These are phyloP conservation scores for Chalciporus sp. DNA, from an alignment of 1,284 basidiomycete species.

Conservation along the genomic window DNA sequence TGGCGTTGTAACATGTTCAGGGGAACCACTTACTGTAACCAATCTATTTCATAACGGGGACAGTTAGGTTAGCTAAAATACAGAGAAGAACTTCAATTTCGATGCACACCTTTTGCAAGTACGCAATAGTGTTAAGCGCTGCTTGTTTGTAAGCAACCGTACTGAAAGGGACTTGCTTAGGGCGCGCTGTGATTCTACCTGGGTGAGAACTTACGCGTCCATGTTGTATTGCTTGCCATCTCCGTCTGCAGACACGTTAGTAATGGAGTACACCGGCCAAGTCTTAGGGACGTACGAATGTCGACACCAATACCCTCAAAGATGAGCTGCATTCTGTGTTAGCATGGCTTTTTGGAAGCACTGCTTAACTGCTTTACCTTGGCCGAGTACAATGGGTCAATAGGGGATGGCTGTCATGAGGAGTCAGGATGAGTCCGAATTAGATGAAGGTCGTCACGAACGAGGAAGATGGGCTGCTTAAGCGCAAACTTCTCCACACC, in stretches of 20 bases:
- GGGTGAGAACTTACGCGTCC: slow-evolving; percentile 59
- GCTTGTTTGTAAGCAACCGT: slow-evolving; percentile 82
- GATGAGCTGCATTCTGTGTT: slow-evolving; percentile 45
- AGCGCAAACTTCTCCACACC: slow-evolving; percentile 76
- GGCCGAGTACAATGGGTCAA: slow-evolving; percentile 73
- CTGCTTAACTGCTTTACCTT: slow-evolving; percentile 43
- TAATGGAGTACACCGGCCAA: neutral
- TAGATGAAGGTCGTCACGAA: slow-evolving; percentile 27
- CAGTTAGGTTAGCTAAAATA: neutral
- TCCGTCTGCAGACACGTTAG: slow-evolving; percentile 49
- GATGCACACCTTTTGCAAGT: slow-evolving; percentile 69
- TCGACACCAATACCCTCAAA: slow-evolving; percentile 79
- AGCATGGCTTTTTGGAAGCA: neutral
- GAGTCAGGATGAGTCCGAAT: neutral
- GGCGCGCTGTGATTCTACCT: neutral
- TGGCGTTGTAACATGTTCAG: neutral
- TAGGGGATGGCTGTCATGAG: slow-evolving; percentile 61
- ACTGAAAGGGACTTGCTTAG: slow-evolving; percentile 32
- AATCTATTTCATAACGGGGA: slow-evolving; percentile 38
- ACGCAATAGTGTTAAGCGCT: slow-evolving; percentile 74
- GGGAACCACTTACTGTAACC: slow-evolving; percentile 60
- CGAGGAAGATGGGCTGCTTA: slow-evolving; percentile 76
- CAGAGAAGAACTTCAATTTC: neutral
- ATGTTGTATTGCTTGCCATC: slow-evolving; percentile 77
- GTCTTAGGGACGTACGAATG: slow-evolving; percentile 47